phyloP scores from a whole-genome alignment of 2,329 filamentous ascomycete genomes.

The Claviceps quebecensis region DNA sequence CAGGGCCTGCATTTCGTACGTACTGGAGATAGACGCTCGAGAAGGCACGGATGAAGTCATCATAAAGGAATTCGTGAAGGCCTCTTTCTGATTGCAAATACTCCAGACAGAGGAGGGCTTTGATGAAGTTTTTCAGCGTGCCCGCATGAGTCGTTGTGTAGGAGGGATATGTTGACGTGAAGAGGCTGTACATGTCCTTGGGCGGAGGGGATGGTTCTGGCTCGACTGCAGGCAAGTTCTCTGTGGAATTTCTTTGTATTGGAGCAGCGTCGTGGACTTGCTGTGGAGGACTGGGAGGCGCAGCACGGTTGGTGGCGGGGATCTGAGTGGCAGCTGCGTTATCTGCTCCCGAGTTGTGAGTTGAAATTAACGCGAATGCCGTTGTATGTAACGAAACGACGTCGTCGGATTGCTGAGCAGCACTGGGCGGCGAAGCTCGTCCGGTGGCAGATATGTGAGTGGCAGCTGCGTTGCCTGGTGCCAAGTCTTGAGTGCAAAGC shows the following conservation, averaged over 20 bases:
- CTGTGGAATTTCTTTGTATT: neutral
- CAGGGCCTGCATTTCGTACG: slow-evolving; percentile 14
- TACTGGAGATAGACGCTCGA: slow-evolving; percentile 28
- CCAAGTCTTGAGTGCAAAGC: neutral
- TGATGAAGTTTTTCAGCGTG: slow-evolving; percentile 27
- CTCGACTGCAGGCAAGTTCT: neutral
- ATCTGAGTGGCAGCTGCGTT: neutral
- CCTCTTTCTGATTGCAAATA: slow-evolving; percentile 19
- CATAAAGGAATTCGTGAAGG: slow-evolving; percentile 31
- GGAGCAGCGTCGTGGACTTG: neutral
- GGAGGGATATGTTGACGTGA: slow-evolving; percentile 27
- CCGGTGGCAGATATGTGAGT: neutral
- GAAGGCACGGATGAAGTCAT: slow-evolving; percentile 37
- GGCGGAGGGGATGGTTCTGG: neutral
- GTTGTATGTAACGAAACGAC: neutral
- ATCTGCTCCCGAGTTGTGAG: neutral
- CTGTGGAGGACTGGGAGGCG: neutral
- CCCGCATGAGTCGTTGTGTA: slow-evolving; percentile 27
- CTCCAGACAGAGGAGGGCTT: slow-evolving; percentile 29
- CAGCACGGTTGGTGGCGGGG: neutral
- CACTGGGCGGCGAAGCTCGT: neutral
- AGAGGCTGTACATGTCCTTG: slow-evolving; percentile 20
- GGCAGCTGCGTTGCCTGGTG: neutral
- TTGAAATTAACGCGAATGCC: slow-evolving; percentile 7
- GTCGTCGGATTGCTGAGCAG: neutral